Conservation (phyloP, 495 filamentous ascomycete species). For the Podospora fimiseda region DNA sequence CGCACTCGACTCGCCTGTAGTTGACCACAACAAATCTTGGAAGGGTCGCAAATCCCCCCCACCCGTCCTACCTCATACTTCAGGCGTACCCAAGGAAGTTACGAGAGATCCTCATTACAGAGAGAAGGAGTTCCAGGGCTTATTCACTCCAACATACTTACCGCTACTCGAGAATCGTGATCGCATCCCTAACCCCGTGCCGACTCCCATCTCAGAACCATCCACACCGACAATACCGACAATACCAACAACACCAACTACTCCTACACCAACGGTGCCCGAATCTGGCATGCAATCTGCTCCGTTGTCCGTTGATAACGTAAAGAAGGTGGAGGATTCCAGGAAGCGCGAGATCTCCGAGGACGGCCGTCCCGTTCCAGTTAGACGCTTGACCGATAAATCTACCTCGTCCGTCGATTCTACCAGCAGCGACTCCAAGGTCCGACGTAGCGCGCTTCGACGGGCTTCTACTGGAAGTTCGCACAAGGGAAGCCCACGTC, state of each 20-base stretch:
- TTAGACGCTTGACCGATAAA: conserved; percentile 27
- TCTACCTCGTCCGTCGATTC: conserved; percentile 39
- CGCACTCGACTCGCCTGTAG: conserved; percentile 10
- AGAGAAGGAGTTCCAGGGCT: conserved; percentile 51
- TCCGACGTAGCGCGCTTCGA: conserved; percentile 44
- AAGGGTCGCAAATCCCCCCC: conserved; percentile 35
- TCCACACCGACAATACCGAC: background rate
- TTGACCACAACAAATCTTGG: conserved; percentile 22
- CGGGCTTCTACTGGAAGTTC: conserved; percentile 36
- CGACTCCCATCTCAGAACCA: background rate
- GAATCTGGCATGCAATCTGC: conserved; percentile 7
- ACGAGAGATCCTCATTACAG: conserved; percentile 42
- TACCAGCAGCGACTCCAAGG: conserved; percentile 33
- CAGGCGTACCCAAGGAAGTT: conserved; percentile 28
- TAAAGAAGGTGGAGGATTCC: conserved; percentile 24
- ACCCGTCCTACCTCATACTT: conserved; percentile 35
- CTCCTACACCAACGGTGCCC: conserved; percentile 16
- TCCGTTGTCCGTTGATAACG: conserved; percentile 14
- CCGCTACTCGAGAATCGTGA: conserved; percentile 48
- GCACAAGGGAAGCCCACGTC: conserved; percentile 42
- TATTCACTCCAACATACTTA: conserved; percentile 55
- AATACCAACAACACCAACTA: background rate
- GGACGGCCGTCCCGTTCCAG: conserved; percentile 10
- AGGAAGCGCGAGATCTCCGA: conserved; percentile 12
- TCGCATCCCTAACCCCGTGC: conserved; percentile 24